phyloP scores from a whole-genome alignment of 805 yeast species.

The Metschnikowia corniflorae region DNA sequence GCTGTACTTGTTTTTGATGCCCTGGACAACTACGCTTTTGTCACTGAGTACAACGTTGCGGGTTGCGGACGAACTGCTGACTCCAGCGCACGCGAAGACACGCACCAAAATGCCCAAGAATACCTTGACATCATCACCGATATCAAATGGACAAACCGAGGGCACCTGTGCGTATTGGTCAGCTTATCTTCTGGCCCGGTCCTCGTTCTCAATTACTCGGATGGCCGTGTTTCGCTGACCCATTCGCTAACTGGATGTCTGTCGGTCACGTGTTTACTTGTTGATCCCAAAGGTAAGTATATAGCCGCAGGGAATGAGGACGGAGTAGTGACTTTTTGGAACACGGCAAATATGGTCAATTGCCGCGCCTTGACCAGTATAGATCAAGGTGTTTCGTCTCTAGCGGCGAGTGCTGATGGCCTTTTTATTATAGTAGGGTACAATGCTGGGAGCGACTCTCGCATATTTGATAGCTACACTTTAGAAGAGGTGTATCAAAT shows the following conservation, averaged over 20 bases:
- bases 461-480: slow-evolving; percentile 34
- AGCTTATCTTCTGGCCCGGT: slow-evolving; percentile 50
- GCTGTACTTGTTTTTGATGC: slow-evolving; percentile 35
- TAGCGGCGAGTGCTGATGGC: slow-evolving; percentile 46
- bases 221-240: background rate
- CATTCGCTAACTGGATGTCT: slow-evolving; percentile 44
- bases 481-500: slow-evolving; percentile 29
- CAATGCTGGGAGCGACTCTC: slow-evolving; percentile 40
- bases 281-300: slow-evolving; percentile 52
- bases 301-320: slow-evolving; percentile 56
- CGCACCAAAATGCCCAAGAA: background rate
- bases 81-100: background rate
- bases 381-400: slow-evolving; percentile 41
- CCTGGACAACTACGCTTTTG: slow-evolving; percentile 24
- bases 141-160: slow-evolving; percentile 44
- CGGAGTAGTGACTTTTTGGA: slow-evolving; percentile 54
- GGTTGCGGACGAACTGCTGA: slow-evolving; percentile 12
- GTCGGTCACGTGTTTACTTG: slow-evolving; percentile 41
- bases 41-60: slow-evolving; percentile 21
- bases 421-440: slow-evolving; percentile 41
- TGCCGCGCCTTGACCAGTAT: slow-evolving; percentile 34
- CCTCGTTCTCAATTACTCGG: slow-evolving; percentile 20
- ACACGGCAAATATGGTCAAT: slow-evolving; percentile 34
- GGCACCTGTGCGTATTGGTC: slow-evolving; percentile 28
- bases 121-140: slow-evolving; percentile 30